Evolutionary conservation across 495 filamentous ascomycete genomes (phyloP).

Genomic region (Lichina pygmaea): DNA sequence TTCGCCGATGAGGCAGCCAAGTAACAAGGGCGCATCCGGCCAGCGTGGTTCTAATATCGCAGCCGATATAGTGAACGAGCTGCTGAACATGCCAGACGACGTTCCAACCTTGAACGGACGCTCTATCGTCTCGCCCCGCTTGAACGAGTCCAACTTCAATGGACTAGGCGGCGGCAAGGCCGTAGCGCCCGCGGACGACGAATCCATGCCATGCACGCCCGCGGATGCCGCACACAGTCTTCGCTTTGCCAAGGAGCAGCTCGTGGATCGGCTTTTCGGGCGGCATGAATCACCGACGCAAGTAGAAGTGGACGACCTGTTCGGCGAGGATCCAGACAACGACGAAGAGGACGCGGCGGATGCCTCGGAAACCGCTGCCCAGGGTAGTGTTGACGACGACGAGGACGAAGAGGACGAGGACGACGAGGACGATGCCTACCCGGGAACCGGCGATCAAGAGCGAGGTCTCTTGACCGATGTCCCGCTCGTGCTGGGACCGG

Average conservation of each 20-base stretch:
- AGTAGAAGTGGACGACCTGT: constrained; percentile 14
- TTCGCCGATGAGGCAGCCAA: not conserved
- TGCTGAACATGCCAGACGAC: not conserved
- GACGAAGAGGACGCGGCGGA: not conserved
- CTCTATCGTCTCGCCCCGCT: not conserved
- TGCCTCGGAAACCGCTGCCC: constrained; percentile 5
- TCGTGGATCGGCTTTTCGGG: constrained; percentile 21
- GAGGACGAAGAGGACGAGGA: constrained; percentile 43
- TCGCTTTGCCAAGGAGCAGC: constrained; percentile 28
- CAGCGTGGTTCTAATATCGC: no score
- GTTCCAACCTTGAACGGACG: not conserved
- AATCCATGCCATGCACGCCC: constrained; percentile 14
- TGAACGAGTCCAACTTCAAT: not conserved
- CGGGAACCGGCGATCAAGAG: constrained; percentile 58
- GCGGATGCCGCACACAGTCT: constrained; percentile 19
- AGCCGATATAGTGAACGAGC: no score
- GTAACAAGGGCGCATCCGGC: no score
- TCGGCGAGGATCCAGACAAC: not conserved
- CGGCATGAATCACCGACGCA: constrained; percentile 20
- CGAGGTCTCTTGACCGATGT: constrained; percentile 75
- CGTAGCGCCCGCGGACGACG: constrained; percentile 9
- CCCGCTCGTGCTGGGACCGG: constrained; percentile 74
- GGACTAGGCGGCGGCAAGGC: not conserved
- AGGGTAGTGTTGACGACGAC: constrained; percentile 18
- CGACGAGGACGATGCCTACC: constrained; percentile 54